Base-by-base conservation (phyloP, 768 basidiomycete genomes). In the Mycena crocata region DNA sequence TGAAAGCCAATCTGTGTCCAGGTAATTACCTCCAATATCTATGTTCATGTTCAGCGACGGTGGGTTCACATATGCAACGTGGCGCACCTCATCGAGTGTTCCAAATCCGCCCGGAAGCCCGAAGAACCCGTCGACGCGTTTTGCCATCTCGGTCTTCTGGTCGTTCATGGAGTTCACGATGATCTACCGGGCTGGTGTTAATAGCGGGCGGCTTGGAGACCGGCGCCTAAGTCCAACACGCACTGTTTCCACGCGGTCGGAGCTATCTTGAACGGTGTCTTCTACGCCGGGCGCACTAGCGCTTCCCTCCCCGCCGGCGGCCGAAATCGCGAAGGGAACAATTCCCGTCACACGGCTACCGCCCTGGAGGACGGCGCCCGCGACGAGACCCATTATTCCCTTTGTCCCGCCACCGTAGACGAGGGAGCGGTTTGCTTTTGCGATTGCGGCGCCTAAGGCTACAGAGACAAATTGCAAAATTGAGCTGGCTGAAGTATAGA, bases 1-100 rank as follows among this genome's bases (percentile, higher is more conserved):
- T 95, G 93, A 51, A 96, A 91, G 28, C 92, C 92, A 5, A 98
- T 77, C 74, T 98, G 96, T 21, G 93, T 93, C 97, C 97, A 99
- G 0, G 96, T 97, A 21, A 90, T 87, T 67, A 94, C 96, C 79
- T 99, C 97, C 34, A 97, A 76, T 31, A 94, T 79, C 92, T 94
- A 70, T 40, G 24, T 37, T 21, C 3, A n/a, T 19, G 23, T 14
- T 44, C 14, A n/a, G 46, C 62, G 28, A 48, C 34, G n/a, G 15
- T 42, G 21, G 15, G 46, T 32, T 49, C 49, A 46, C 44, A 34
- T 63, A 72, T 40, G 24, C 62, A 57, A 49, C 35, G 23, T n/a
- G 14, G 15, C 50, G 10, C n/a, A 91, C 93, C 86, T 98, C 97
- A 79, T 99, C 97, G 67, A 94, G 93, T 0, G 96, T 98, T 13